Evolutionary conservation across 208 protist genomes (phyloP), one percentile per base, ranked within the genome.

Genomic region (Entamoeba invadens): DNA sequence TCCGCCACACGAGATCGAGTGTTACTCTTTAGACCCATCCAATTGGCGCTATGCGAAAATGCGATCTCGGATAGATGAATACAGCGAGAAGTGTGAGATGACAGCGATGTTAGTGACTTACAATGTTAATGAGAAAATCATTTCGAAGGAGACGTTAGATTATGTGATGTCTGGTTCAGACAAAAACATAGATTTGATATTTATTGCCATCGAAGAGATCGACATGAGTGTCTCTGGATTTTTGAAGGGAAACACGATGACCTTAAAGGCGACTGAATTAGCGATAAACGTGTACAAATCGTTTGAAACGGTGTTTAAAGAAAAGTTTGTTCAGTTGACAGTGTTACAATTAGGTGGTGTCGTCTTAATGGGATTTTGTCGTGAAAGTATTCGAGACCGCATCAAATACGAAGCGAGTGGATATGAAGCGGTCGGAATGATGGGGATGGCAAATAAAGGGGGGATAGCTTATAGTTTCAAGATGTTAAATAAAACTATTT

Each of bases 401-500:
- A 38, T 91, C 0, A 91, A 18, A 18, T 0, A 91, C 2, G 31
- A 44, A 10, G 68, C 68, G 14, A 91, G 31, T 68, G 50, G 50
- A 68, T 68, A 68, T 68, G 50, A 68, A 68, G 50, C 94, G 2
- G 95, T 94, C 91, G 95, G 95, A 44, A 94, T 96, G 45, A 95
- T 92, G 16, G 50, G 51, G 38, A 93, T 97, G 46, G 98, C 97
- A n/a, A 98, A 98, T 95, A 98, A 98, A 94, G 98, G 98, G 45
- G 97, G 96, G 6, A 96, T 98, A 38, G 97, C 96, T 0, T 95
- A 98, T 4, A 95, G 94, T 0, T 93, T 98, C 31, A 93, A 94
- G 0, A 38, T 98, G 8, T 96, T 97, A 94, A 94, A 95, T 94
- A 96, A 97, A 57, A 96, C 96, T 0, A 77, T 98, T 31, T 94